Percentiles rank a stretch among this genome's conserved stretches.
Evolutionary conservation across 116 monocot species (phyloP).

Genomic region (Dioscorea cayenensis): DNA sequence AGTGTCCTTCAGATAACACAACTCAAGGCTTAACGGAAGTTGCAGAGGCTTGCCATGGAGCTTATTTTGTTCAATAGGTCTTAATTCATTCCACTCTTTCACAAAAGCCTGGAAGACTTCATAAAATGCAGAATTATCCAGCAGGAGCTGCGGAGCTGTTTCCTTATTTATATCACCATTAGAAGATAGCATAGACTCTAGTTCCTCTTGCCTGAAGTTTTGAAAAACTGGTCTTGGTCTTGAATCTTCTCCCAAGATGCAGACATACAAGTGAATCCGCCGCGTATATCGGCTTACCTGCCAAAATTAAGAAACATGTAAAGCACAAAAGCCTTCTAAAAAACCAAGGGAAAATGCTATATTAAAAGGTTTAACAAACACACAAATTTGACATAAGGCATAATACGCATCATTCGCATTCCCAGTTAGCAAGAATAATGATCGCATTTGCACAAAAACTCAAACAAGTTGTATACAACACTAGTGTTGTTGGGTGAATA

Average conservation of each 20-base stretch:
- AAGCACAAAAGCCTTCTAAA: not conserved
- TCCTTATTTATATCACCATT: conserved; percentile 17
- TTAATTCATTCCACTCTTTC: conserved; percentile 78
- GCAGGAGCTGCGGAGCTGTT: conserved; percentile 21
- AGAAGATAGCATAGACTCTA: conserved; percentile 30
- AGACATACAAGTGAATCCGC: conserved; percentile 80
- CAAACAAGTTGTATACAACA: too few species aligned
- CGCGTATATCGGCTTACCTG: conserved; percentile 92
- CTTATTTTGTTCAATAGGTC: conserved; percentile 75
- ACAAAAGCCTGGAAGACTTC: conserved; percentile 46
- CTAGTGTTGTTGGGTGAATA: too few species aligned
- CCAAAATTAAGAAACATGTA: not conserved
- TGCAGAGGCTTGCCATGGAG: conserved; percentile 87
- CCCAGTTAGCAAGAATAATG: not conserved
- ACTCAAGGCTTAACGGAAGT: conserved; percentile 75
- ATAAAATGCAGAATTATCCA: conserved; percentile 44
- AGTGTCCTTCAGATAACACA: conserved; percentile 75
- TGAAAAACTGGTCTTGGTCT: conserved; percentile 76
- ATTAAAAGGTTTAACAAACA: not conserved
- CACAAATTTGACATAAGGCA: not conserved
- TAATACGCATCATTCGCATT: not conserved
- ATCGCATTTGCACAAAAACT: not conserved
- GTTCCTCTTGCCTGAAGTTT: conserved; percentile 82
- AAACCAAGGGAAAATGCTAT: not conserved
- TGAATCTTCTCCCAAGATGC: conserved; percentile 50